Conservation (phyloP, 2,329 filamentous ascomycete species). For the Fusarium nurragi region DNA sequence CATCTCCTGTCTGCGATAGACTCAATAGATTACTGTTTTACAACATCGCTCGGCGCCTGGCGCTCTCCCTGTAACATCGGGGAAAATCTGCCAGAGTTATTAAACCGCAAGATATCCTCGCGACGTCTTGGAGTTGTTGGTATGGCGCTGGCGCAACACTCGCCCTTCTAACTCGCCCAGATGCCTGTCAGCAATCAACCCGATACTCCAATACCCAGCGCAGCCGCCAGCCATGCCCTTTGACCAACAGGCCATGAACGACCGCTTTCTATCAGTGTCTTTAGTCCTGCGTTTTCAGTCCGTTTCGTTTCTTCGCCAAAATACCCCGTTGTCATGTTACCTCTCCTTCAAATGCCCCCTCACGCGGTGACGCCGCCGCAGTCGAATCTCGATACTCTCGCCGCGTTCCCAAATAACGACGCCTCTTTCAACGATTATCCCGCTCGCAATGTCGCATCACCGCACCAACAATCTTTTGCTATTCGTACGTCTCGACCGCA, state of each 20-base stretch:
- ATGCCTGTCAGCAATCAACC: slow-evolving; percentile 51
- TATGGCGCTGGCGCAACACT: slow-evolving; percentile 40
- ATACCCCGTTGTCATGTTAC: slow-evolving; percentile 56
- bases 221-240: slow-evolving; percentile 48
- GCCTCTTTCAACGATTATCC: slow-evolving; percentile 32
- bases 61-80: background rate
- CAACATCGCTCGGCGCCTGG: slow-evolving; percentile 4
- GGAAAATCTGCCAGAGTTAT: slow-evolving; percentile 1
- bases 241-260: slow-evolving; percentile 57
- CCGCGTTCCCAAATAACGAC: slow-evolving; percentile 33
- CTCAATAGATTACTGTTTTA: slow-evolving; percentile 15
- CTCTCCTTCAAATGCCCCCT: slow-evolving; percentile 62
- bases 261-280: slow-evolving; percentile 40
- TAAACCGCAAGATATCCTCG: slow-evolving; percentile 12
- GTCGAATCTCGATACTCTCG: slow-evolving; percentile 52
- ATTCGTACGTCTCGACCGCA: slow-evolving; percentile 48
- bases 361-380: slow-evolving; percentile 58
- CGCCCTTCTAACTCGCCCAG: slow-evolving; percentile 47
- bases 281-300: slow-evolving; percentile 43
- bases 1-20: slow-evolving; percentile 22
- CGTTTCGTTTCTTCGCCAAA: slow-evolving; percentile 37
- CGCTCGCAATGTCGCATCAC: slow-evolving; percentile 44
- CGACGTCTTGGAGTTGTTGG: slow-evolving; percentile 14
- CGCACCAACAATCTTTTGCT: slow-evolving; percentile 45
- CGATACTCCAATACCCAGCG: slow-evolving; percentile 33